phyloP scores from a whole-genome alignment of 2,329 filamentous ascomycete species.

The Trichophyton simii region DNA sequence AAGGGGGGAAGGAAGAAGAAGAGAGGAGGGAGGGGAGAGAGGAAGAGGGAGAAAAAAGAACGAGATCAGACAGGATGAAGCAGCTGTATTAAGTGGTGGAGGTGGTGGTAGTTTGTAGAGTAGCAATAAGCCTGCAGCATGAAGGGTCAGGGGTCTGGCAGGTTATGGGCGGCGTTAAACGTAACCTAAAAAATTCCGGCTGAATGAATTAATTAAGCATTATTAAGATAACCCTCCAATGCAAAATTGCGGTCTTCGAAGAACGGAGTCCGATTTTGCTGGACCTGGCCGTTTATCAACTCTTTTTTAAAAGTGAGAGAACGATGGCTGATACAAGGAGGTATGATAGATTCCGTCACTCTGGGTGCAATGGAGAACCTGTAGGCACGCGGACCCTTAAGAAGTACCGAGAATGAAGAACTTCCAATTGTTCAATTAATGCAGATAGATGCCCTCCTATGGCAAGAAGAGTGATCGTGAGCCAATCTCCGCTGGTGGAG shows the following conservation, averaged over 20 bases:
- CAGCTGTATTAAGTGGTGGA: constrained; percentile 6
- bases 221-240: constrained; percentile 2
- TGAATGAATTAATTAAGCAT: constrained; percentile 5
- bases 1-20: neutral
- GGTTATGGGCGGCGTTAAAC: constrained; percentile 11
- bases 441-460: neutral
- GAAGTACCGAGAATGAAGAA: constrained; percentile 2
- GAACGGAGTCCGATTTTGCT: neutral
- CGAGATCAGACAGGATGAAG: neutral
- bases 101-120: constrained; percentile 8
- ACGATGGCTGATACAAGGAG: neutral
- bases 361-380: neutral
- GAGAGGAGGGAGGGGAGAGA: neutral
- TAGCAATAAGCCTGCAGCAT: constrained; percentile 8
- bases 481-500: constrained; percentile 5
- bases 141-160: constrained; percentile 10
- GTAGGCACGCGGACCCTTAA: neutral
- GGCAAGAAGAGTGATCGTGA: constrained; percentile 2
- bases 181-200: constrained; percentile 3
- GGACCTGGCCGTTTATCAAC: neutral
- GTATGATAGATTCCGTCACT: neutral
- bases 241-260: neutral
- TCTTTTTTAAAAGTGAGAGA: neutral
- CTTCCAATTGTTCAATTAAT: neutral
- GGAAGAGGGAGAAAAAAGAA: neutral